Percentiles rank a stretch among this genome's conserved stretches.
These are phyloP conservation scores for Podospora pseudocomata DNA, from an alignment of 495 filamentous ascomycete species.

Conservation along the genomic window DNA sequence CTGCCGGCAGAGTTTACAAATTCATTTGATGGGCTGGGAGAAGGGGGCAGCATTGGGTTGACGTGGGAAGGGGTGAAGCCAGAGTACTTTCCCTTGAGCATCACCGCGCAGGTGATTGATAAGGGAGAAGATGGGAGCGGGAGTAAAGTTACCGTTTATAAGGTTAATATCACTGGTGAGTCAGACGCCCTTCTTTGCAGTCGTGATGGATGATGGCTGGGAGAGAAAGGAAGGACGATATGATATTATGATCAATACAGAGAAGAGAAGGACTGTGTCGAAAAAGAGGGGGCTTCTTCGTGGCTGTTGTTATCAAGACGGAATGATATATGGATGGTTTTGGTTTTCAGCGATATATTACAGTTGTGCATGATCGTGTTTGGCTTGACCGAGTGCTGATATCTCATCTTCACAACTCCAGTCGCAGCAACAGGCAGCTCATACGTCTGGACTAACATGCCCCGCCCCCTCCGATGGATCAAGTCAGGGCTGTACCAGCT, in stretches of 20 bases:
- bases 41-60: slow-evolving; percentile 25
- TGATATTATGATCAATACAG: no score
- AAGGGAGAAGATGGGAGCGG: slow-evolving; percentile 19
- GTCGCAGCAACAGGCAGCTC: slow-evolving; percentile 30
- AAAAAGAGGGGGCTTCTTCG: no score
- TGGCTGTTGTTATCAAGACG: no score
- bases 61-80: slow-evolving; percentile 30
- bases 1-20: slow-evolving; percentile 27
- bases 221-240: no score
- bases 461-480: slow-evolving; percentile 39
- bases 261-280: no score
- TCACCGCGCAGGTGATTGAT: slow-evolving; percentile 36
- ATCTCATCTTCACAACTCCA: slow-evolving; percentile 13
- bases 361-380: no score
- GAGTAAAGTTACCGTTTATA: slow-evolving; percentile 28
- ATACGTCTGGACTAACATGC: slow-evolving; percentile 35
- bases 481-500: slow-evolving; percentile 38
- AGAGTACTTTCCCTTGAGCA: slow-evolving; percentile 29
- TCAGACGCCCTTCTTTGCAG: no score
- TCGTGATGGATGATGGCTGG: no score
- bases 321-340: no score
- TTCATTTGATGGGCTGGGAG: slow-evolving; percentile 28
- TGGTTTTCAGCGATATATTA: no score
- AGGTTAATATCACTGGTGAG: slow-evolving; percentile 35
- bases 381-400: not conserved